Conservation (phyloP, 2,329 filamentous ascomycete genomes). For the Colletotrichum theobromicola region DNA sequence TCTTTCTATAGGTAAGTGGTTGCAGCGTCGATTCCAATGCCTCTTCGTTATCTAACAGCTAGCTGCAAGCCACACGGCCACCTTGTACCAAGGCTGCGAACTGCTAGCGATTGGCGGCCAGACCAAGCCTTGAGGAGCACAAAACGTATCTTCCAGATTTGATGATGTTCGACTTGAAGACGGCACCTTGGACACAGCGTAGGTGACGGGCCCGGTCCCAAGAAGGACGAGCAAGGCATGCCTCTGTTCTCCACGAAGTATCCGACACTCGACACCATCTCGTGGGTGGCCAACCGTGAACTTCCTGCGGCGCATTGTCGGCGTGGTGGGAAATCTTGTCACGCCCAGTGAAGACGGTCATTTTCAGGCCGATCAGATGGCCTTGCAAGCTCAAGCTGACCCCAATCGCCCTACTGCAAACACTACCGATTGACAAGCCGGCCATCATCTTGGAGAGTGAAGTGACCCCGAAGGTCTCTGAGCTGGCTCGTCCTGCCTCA, state of each 20-base stretch:
- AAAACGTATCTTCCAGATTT: conserved; percentile 68
- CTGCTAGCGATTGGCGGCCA: conserved; percentile 95
- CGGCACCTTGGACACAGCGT: no score
- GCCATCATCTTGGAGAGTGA: conserved; percentile 43
- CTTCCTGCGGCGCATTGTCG: neutral
- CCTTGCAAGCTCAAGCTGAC: conserved; percentile 3
- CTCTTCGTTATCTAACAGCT: neutral
- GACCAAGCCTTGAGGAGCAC: conserved; percentile 78
- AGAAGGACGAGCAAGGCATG: conserved; percentile 91
- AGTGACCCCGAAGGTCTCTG: conserved; percentile 41
- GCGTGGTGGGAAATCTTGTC: neutral
- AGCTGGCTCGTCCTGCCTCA: conserved; percentile 30
- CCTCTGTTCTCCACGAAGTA: conserved; percentile 87
- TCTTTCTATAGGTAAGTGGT: neutral
- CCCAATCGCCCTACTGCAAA: conserved; percentile 37
- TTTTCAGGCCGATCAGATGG: no score
- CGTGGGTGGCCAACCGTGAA: neutral
- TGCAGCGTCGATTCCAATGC: neutral
- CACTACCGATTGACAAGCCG: conserved; percentile 46
- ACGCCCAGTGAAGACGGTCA: neutral
- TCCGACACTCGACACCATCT: neutral
- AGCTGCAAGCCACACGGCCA: conserved; percentile 85
- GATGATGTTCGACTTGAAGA: no score
- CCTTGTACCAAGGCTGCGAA: conserved; percentile 91
- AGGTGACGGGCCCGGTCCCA: conserved; percentile 66